phyloP scores from a whole-genome alignment of 306 rosid genomes.

The Sphenostylis stenocarpa region DNA sequence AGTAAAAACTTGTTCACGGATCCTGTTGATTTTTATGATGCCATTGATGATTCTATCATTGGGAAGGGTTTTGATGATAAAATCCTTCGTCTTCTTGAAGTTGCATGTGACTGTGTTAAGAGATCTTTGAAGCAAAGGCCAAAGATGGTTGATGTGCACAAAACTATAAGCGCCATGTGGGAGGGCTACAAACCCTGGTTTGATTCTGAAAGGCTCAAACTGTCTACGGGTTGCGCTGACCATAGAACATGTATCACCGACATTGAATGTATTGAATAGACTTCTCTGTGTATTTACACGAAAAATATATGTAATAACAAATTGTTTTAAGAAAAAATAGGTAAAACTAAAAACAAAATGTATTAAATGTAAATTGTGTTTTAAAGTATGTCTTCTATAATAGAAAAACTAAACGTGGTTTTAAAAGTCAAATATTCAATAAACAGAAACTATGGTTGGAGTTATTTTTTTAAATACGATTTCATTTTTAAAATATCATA shows the following conservation, averaged over 20 bases:
- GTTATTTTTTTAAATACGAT: too few species aligned
- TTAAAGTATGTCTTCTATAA: too few species aligned
- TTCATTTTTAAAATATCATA: too few species aligned
- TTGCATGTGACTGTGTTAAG: slow-evolving; percentile 41
- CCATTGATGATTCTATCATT: slow-evolving; percentile 14
- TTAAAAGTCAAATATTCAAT: too few species aligned
- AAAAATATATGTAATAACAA: too few species aligned
- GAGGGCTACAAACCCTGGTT: slow-evolving; percentile 6
- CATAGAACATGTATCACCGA: neutral
- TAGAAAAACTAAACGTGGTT: too few species aligned
- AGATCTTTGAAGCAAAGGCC: slow-evolving; percentile 25
- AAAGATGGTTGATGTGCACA: slow-evolving; percentile 34
- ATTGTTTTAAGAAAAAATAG: too few species aligned
- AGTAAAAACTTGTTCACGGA: slow-evolving; percentile 5
- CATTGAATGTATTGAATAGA: slow-evolving; percentile 6
- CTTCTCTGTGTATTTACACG: too few species aligned
- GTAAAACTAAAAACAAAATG: too few species aligned
- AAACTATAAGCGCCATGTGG: slow-evolving; percentile 18
- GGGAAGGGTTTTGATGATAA: slow-evolving; percentile 38
- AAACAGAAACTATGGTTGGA: too few species aligned
- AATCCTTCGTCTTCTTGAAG: slow-evolving; percentile 20
- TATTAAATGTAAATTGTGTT: too few species aligned
- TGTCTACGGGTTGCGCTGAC: neutral
- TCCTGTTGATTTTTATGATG: slow-evolving; percentile 1
- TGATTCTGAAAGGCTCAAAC: slow-evolving; percentile 9